Evolutionary conservation across 208 protist species (phyloP).

Genomic region (Acanthamoeba healyi): DNA sequence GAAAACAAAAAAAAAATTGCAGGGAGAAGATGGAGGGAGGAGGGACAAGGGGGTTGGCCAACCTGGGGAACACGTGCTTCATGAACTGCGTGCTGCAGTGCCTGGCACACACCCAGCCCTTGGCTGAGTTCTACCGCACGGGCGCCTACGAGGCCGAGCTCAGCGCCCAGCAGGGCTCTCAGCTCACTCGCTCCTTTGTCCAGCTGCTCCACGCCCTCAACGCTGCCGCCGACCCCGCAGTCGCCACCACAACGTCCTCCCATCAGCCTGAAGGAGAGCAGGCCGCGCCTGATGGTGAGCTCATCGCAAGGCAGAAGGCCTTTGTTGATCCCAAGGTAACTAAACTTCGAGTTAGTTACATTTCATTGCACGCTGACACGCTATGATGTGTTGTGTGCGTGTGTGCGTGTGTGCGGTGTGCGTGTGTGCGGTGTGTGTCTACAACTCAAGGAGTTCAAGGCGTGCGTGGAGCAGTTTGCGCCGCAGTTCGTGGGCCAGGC

Average conservation of each 20-base stretch:
- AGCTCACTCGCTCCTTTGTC: conserved; percentile 31
- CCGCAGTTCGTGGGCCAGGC: conserved; percentile 74
- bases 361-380: too few species aligned
- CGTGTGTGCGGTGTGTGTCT: conserved; percentile 74
- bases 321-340: conserved; percentile 43
- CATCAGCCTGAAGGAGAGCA: background rate
- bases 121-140: conserved; percentile 89
- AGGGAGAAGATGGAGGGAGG: too few species aligned
- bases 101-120: conserved; percentile 87
- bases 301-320: background rate
- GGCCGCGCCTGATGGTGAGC: too few species aligned
- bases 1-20: too few species aligned
- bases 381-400: background rate
- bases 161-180: background rate
- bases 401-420: background rate
- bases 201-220: background rate
- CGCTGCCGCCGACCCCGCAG: too few species aligned
- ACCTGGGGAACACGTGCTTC: conserved; percentile 93
- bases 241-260: background rate
- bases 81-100: conserved; percentile 91
- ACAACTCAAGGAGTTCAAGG: conserved; percentile 87
- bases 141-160: background rate
- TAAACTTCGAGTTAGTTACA: too few species aligned
- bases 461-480: conserved; percentile 68
- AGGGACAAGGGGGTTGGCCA: conserved; percentile 84